Percentiles rank a stretch among this genome's conserved stretches.
These are phyloP conservation scores for Ceratocystis cacaofunesta DNA, from an alignment of 2,329 filamentous ascomycete genomes.

Conservation along the genomic window DNA sequence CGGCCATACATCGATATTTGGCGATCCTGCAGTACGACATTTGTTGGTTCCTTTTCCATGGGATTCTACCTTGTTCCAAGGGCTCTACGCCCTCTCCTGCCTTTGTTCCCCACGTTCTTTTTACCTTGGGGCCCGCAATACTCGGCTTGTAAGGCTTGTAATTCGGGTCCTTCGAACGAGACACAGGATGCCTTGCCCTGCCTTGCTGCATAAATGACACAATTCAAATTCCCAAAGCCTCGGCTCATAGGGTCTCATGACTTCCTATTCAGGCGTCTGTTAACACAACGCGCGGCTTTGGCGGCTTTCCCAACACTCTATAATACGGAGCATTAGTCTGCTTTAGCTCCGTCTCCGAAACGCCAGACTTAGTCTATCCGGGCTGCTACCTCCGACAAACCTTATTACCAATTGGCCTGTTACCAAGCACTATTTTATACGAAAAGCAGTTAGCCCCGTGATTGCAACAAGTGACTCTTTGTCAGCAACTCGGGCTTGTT, in stretches of 20 bases:
- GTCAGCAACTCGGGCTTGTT: not conserved
- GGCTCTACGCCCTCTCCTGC: not conserved
- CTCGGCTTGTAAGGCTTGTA: not conserved
- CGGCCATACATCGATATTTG: not conserved
- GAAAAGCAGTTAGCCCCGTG: not conserved
- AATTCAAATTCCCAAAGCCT: not conserved
- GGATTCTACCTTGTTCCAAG: not conserved
- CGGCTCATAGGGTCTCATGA: not conserved
- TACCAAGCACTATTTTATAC: not conserved
- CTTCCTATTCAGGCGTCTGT: not conserved
- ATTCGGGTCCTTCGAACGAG: not conserved
- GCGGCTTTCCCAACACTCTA: too few species aligned
- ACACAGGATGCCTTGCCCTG: not conserved
- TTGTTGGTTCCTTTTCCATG: not conserved
- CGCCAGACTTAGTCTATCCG: not conserved
- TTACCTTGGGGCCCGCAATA: too few species aligned
- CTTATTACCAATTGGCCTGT: not conserved
- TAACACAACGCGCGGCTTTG: not conserved
- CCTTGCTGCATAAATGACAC: not conserved
- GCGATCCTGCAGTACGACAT: not conserved
- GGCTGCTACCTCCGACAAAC: not conserved
- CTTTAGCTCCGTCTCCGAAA: not conserved
- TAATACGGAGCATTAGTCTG: not conserved
- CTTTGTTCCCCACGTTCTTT: too few species aligned
- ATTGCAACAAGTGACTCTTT: not conserved